phyloP scores from a whole-genome alignment of 352 stramenopile genomes.

The Phytophthora pluvialis region DNA sequence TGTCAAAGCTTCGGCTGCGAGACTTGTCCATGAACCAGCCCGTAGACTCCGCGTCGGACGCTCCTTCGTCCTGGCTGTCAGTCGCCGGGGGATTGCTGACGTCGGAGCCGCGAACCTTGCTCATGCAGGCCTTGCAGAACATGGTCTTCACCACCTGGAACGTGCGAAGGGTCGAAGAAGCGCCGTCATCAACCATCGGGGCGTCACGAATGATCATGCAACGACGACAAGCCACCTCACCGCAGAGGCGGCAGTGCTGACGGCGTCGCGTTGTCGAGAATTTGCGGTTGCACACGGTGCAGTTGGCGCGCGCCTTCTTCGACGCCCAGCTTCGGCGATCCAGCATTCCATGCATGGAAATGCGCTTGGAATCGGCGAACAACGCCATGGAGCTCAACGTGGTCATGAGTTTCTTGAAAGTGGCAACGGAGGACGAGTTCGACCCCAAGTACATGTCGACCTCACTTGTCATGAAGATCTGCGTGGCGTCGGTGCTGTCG shows the following conservation, averaged over 20 bases:
- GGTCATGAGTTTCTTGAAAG: constrained; percentile 58
- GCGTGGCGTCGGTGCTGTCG: constrained; percentile 46
- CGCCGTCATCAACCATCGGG: constrained; percentile 35
- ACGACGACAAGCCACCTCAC: constrained; percentile 77
- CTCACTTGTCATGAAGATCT: constrained; percentile 70
- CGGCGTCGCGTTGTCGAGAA: constrained; percentile 68
- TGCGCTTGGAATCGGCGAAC: constrained; percentile 66
- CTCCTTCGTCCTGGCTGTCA: constrained; percentile 44
- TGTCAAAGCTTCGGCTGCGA: constrained; percentile 33
- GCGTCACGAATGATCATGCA: constrained; percentile 65
- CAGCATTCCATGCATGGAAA: constrained; percentile 62
- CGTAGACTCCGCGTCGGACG: constrained; percentile 40
- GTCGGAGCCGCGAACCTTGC: constrained; percentile 48
- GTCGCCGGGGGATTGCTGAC: constrained; percentile 6
- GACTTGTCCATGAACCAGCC: constrained; percentile 34
- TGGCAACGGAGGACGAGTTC: constrained; percentile 27
- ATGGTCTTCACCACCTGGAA: constrained; percentile 65
- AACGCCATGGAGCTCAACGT: constrained; percentile 62
- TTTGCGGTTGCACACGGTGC: constrained; percentile 61
- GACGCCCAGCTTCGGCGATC: constrained; percentile 60
- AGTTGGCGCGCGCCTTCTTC: constrained; percentile 51
- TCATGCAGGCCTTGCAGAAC: constrained; percentile 66
- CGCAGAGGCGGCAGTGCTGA: constrained; percentile 81
- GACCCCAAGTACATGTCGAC: constrained; percentile 50
- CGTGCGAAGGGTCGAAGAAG: constrained; percentile 33